A percentile compares a stretch with the other conserved stretches of the same genome.
phyloP scores from a whole-genome alignment of 73 alveolate species.

The Paraurostyla sp. region DNA sequence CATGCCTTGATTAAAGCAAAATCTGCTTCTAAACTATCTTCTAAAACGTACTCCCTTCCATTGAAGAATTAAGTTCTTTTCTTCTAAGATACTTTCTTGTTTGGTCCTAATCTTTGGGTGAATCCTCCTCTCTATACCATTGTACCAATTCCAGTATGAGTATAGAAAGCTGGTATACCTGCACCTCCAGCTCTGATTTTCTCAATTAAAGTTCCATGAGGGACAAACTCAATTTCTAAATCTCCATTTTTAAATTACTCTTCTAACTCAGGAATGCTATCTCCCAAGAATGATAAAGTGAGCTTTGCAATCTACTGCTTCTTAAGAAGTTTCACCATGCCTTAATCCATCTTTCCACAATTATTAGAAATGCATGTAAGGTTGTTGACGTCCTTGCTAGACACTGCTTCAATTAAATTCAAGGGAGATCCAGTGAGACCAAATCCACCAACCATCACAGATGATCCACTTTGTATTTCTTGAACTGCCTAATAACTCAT shows the following conservation, averaged over 20 bases:
- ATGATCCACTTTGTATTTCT: too few species aligned
- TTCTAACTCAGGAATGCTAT: slow-evolving; percentile 12
- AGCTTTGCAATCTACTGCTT: slow-evolving; percentile 39
- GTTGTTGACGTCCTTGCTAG: too few species aligned
- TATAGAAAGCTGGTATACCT: slow-evolving; percentile 93
- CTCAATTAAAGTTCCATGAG: slow-evolving; percentile 88
- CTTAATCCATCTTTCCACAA: slow-evolving; percentile 82
- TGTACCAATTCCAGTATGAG: slow-evolving; percentile 87
- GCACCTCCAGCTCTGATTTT: slow-evolving; percentile 93
- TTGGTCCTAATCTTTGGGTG: slow-evolving; percentile 11
- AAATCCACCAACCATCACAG: too few species aligned
- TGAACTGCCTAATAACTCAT: too few species aligned
- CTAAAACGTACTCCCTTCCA: slow-evolving; percentile 77
- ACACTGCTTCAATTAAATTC: too few species aligned
- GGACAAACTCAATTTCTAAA: slow-evolving; percentile 88
- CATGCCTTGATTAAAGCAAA: slow-evolving; percentile 83
- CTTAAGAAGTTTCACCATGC: slow-evolving; percentile 70
- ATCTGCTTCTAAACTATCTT: slow-evolving; percentile 77
- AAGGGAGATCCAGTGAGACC: too few species aligned
- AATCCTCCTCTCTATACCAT: slow-evolving; percentile 75
- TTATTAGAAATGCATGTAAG: slow-evolving; percentile 81
- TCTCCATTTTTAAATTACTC: slow-evolving; percentile 69
- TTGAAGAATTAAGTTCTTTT: slow-evolving; percentile 48
- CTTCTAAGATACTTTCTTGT: background rate
- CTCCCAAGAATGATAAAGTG: slow-evolving; percentile 27